phyloP scores from a whole-genome alignment of 768 basidiomycete genomes.

The Xerocomus potaroensis region DNA sequence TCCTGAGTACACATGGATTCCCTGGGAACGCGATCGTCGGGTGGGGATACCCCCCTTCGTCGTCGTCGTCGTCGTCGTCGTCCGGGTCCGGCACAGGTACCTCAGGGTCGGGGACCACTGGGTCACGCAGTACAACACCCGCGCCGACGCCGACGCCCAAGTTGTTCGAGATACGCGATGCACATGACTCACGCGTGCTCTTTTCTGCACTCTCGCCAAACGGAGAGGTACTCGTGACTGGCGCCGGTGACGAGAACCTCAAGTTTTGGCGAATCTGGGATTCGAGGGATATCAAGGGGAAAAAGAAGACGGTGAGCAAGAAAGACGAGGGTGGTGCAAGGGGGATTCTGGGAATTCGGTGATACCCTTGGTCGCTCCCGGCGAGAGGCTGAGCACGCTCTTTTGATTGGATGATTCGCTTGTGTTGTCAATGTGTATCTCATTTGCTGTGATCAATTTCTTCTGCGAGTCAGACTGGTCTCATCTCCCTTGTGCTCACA shows the following conservation, averaged over 20 bases:
- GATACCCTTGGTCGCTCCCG: too few species aligned
- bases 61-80: too few species aligned
- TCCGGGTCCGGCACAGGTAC: constrained; percentile 53
- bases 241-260: constrained; percentile 91
- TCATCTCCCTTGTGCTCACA: too few species aligned
- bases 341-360: constrained; percentile 37
- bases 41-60: constrained; percentile 67
- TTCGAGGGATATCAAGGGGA: constrained; percentile 36
- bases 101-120: constrained; percentile 24
- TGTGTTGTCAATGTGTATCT: background rate
- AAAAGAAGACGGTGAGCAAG: constrained; percentile 25
- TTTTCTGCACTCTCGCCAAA: constrained; percentile 82
- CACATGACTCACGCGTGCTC: constrained; percentile 88
- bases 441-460: too few species aligned
- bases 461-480: too few species aligned
- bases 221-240: constrained; percentile 89
- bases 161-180: constrained; percentile 67
- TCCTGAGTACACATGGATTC: constrained; percentile 91
- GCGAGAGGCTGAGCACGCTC: background rate
- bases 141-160: constrained; percentile 17
- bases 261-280: constrained; percentile 96
- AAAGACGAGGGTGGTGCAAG: constrained; percentile 32
- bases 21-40: constrained; percentile 82
- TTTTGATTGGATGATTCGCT: background rate
- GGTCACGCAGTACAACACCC: constrained; percentile 14